A percentile compares a stretch with the other conserved stretches of the same genome.
Evolutionary conservation across 495 filamentous ascomycete species (phyloP).

Genomic region (Paragyromitra xinjiangensis): DNA sequence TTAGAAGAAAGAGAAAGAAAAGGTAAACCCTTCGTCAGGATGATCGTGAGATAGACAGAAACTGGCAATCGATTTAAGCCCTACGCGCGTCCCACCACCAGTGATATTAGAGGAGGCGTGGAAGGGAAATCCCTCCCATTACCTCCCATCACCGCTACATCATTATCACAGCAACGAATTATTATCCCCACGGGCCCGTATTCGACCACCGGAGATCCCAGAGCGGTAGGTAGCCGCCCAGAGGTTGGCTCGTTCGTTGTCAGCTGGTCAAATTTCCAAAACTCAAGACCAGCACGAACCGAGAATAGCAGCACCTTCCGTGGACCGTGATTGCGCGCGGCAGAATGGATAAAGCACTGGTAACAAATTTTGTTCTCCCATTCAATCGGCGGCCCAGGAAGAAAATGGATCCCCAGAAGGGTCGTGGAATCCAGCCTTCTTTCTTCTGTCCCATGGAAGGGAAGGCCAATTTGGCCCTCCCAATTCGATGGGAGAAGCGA

Average conservation of each 20-base stretch:
- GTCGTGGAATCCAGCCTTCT: constrained; percentile 1
- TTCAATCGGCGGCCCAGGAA: constrained; percentile 19
- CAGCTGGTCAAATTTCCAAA: constrained; percentile 30
- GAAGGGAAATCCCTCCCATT: not conserved
- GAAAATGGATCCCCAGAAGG: not conserved
- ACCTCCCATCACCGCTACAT: not conserved
- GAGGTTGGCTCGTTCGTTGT: constrained; percentile 15
- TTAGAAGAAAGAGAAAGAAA: constrained; percentile 6
- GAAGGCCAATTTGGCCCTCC: constrained; percentile 16
- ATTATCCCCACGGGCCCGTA: not conserved
- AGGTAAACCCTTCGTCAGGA: not conserved
- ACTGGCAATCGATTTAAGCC: not conserved
- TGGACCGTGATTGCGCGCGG: constrained; percentile 3
- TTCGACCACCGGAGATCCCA: not conserved
- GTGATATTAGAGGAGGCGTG: not conserved
- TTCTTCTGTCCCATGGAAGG: not conserved
- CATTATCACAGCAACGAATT: constrained; percentile 2
- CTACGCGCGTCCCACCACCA: not conserved
- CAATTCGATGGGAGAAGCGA: constrained; percentile 16
- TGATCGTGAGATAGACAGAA: not conserved
- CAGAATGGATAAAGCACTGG: constrained; percentile 38
- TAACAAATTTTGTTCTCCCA: constrained; percentile 20
- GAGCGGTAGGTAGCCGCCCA: constrained; percentile 7
- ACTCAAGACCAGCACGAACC: constrained; percentile 9
- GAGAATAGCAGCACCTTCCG: not conserved